Percentiles rank a stretch among this genome's conserved stretches.
phyloP scores from a whole-genome alignment of 1,284 basidiomycete species.

The Trametes polyzona region DNA sequence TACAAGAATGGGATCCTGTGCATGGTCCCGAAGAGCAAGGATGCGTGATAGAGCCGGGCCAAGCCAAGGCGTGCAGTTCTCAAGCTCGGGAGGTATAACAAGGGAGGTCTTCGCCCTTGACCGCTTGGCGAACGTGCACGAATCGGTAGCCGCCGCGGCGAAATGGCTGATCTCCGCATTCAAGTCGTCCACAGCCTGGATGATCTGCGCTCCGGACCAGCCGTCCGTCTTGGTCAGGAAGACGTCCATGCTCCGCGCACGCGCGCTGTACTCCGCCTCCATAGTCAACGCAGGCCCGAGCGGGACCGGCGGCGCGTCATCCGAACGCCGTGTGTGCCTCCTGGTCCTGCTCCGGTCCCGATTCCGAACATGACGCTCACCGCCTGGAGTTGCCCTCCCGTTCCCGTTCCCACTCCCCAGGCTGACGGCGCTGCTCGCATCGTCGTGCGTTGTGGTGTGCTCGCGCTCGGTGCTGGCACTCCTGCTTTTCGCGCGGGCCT shows the following conservation, averaged over 20 bases:
- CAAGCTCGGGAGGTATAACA: conserved; percentile 43
- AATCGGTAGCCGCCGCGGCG: conserved; percentile 71
- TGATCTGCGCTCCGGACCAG: conserved; percentile 76
- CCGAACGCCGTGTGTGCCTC: conserved; percentile 28
- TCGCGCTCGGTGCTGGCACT: conserved; percentile 27
- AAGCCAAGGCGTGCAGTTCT: conserved; percentile 57
- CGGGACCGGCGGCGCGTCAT: conserved; percentile 32
- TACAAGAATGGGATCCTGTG: conserved; percentile 73
- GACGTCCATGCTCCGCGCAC: conserved; percentile 57
- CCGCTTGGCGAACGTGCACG: conserved; percentile 42
- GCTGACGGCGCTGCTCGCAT: conserved; percentile 13
- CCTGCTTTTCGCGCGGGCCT: conserved; percentile 29
- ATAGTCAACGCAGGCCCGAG: conserved; percentile 30
- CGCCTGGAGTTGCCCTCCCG: conserved; percentile 1
- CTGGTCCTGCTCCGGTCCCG: conserved; percentile 30
- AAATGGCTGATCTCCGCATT: conserved; percentile 80
- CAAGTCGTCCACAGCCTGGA: conserved; percentile 77
- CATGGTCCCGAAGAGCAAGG: conserved; percentile 63
- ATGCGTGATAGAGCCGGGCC: conserved; percentile 62
- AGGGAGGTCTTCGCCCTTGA: conserved; percentile 18
- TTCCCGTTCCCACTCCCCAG: conserved; percentile 7
- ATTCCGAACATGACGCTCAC: conserved; percentile 21
- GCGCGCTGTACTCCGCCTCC: conserved; percentile 45
- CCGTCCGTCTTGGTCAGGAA: conserved; percentile 74
- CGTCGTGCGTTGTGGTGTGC: conserved; percentile 14